Evolutionary conservation across 2,329 filamentous ascomycete genomes (phyloP).

Genomic region (Alternaria incomplexa): DNA sequence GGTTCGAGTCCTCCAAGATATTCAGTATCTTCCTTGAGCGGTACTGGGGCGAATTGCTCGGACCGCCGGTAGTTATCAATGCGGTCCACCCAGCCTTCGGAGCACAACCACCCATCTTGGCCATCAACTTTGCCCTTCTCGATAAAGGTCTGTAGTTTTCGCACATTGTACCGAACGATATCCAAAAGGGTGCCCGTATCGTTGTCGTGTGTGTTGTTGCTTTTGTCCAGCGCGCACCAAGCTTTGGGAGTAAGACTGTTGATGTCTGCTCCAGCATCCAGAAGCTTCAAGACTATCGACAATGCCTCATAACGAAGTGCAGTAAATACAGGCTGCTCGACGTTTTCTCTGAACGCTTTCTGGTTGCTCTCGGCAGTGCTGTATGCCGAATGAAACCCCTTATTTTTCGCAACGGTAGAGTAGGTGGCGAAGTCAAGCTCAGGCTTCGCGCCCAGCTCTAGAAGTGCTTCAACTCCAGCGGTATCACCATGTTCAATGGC

Average conservation of each 20-base stretch:
- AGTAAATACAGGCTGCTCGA: conserved; percentile 70
- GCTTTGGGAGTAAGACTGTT: conserved; percentile 61
- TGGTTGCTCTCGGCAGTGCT: conserved; percentile 55
- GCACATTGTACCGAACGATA: conserved; percentile 60
- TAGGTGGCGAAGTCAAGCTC: conserved; percentile 63
- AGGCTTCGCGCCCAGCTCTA: conserved; percentile 65
- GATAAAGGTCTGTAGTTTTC: conserved; percentile 20
- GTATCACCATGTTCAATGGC: conserved; percentile 50
- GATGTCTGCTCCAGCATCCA: conserved; percentile 69
- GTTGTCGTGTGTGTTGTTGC: conserved; percentile 41
- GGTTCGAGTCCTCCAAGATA: conserved; percentile 60
- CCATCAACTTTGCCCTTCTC: conserved; percentile 11
- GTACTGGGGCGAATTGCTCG: conserved; percentile 2
- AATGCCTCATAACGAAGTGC: conserved; percentile 62
- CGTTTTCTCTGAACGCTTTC: conserved; percentile 53
- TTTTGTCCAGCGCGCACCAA: conserved; percentile 37
- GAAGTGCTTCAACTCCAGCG: conserved; percentile 48
- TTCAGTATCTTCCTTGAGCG: conserved; percentile 51
- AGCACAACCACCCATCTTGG: background rate
- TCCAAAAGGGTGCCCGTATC: conserved; percentile 64
- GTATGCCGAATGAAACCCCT: conserved; percentile 45
- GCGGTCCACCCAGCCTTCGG: background rate
- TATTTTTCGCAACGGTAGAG: conserved; percentile 62
- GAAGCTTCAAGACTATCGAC: conserved; percentile 62
- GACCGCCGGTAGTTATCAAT: background rate